These are phyloP conservation scores for Trapa incisa DNA, from an alignment of 345 rosid genomes.

Conservation along the genomic window DNA sequence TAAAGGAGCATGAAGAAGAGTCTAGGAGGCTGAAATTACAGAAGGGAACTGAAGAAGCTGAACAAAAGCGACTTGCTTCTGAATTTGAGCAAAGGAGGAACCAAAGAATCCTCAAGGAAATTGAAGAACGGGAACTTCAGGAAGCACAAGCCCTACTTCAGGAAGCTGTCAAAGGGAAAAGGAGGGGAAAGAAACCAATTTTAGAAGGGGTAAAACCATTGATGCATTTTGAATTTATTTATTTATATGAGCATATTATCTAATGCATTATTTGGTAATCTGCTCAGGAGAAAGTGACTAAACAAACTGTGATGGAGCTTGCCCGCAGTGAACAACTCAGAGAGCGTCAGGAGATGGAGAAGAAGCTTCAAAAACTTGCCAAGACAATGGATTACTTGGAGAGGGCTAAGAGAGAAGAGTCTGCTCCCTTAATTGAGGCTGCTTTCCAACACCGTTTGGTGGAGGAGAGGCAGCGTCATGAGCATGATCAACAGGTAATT, in stretches of 20 bases:
- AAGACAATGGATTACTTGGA: constrained; percentile 95
- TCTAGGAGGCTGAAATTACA: constrained; percentile 61
- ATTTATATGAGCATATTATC: background rate
- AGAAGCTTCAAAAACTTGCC: constrained; percentile 69
- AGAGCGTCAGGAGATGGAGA: constrained; percentile 96
- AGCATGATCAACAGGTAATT: constrained; percentile 74
- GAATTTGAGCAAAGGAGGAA: constrained; percentile 61
- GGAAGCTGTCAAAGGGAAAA: constrained; percentile 67
- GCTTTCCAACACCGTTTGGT: constrained; percentile 68
- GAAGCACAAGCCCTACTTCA: constrained; percentile 79
- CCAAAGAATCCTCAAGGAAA: constrained; percentile 75
- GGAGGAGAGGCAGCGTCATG: constrained; percentile 75
- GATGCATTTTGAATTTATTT: constrained; percentile 1
- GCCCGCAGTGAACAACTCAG: constrained; percentile 76
- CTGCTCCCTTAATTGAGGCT: constrained; percentile 90
- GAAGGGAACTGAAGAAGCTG: constrained; percentile 85
- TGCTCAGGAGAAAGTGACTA: constrained; percentile 69
- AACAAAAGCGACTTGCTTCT: constrained; percentile 80
- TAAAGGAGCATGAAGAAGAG: constrained; percentile 87
- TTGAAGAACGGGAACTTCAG: constrained; percentile 80
- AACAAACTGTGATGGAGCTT: constrained; percentile 60
- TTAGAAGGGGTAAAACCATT: constrained; percentile 59
- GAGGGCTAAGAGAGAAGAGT: constrained; percentile 95
- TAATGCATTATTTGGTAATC: background rate
- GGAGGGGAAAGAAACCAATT: constrained; percentile 68